phyloP scores from a whole-genome alignment of 345 rosid species.

The Adansonia digitata region DNA sequence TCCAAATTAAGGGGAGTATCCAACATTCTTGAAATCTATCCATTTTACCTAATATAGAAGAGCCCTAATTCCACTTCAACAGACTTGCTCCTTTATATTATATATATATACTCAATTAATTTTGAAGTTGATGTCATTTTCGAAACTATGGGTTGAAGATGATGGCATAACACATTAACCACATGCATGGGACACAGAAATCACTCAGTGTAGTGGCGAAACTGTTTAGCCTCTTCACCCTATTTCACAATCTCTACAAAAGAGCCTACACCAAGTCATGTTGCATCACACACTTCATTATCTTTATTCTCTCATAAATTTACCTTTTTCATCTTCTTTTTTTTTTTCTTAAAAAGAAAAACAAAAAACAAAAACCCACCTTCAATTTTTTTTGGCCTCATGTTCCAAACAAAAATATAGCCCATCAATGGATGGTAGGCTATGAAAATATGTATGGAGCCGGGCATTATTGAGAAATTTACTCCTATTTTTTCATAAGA shows the following conservation, averaged over 20 bases:
- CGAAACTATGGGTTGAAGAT: not conserved
- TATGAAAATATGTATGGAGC: not conserved
- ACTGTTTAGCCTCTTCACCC: constrained; percentile 27
- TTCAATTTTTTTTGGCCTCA: not conserved
- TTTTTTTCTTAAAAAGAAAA: not conserved
- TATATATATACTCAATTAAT: too few species aligned
- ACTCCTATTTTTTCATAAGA: not conserved
- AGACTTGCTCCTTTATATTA: not conserved
- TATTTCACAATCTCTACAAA: constrained; percentile 15
- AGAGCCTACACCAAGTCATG: constrained; percentile 3
- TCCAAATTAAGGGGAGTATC: constrained; percentile 1
- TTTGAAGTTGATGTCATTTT: not conserved
- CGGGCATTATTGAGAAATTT: not conserved
- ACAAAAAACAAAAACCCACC: not conserved
- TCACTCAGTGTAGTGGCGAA: constrained; percentile 28
- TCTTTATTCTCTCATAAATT: constrained; percentile 6
- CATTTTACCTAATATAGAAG: not conserved
- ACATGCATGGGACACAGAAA: constrained; percentile 15
- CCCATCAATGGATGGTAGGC: not conserved
- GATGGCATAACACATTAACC: constrained; percentile 17
- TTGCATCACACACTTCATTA: constrained; percentile 22
- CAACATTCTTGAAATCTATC: not conserved
- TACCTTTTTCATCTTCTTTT: constrained; percentile 1
- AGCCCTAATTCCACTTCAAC: not conserved
- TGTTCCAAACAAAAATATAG: not conserved